Evolutionary conservation across 192 early-diverging fungal genomes (phyloP).

Genomic region (Piromyces sp.): DNA sequence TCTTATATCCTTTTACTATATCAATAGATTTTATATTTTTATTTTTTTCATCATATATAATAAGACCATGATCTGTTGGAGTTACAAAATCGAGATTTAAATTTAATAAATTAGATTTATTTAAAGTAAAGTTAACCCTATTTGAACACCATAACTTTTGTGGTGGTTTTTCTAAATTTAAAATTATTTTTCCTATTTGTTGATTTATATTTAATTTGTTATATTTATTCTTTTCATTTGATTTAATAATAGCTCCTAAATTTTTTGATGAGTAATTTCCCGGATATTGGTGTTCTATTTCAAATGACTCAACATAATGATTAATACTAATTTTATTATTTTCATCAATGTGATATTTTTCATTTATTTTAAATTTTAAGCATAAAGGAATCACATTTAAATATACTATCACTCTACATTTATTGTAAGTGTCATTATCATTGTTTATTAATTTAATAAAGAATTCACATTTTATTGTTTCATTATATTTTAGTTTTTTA

Average conservation of each 20-base stretch:
- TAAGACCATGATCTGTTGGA: background rate
- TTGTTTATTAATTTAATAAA: background rate
- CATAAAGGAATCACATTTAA: background rate
- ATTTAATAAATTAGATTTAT: background rate
- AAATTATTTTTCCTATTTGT: background rate
- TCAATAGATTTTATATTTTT: background rate
- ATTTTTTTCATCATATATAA: background rate
- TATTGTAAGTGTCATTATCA: background rate
- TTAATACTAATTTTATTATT: background rate
- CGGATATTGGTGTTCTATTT: background rate
- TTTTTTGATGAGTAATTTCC: background rate
- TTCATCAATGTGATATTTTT: background rate
- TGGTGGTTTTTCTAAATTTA: background rate
- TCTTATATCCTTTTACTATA: background rate
- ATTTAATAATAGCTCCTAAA: background rate
- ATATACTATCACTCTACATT: background rate
- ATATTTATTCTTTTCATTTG: background rate
- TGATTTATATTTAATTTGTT: background rate
- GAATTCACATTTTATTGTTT: background rate
- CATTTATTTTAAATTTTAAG: background rate
- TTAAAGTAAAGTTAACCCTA: background rate
- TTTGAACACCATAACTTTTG: background rate
- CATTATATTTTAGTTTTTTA: background rate
- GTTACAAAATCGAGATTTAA: background rate
- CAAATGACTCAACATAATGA: background rate